Conservation (phyloP, 805 yeast species). For the Ogataea pignaliae region DNA sequence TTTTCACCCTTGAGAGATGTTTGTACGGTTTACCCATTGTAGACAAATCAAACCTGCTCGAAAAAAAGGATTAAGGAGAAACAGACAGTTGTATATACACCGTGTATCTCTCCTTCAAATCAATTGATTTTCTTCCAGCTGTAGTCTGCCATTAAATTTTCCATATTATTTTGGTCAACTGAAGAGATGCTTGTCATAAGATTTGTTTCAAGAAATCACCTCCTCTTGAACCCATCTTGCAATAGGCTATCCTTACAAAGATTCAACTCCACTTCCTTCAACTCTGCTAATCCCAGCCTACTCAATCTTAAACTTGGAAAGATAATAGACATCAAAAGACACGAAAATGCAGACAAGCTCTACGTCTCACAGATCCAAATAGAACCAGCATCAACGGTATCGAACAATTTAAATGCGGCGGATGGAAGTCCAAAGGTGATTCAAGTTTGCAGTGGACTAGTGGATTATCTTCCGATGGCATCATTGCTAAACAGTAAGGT, state of each 20-base stretch:
- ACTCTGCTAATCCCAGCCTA: slow-evolving; percentile 18
- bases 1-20: too few species aligned
- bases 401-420: background rate
- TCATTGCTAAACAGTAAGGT: slow-evolving; percentile 38
- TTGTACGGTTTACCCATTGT: too few species aligned
- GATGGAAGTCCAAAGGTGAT: slow-evolving; percentile 11
- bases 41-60: too few species aligned
- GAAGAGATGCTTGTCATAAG: too few species aligned
- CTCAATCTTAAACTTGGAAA: slow-evolving; percentile 41
- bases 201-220: too few species aligned
- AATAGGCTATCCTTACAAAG: background rate
- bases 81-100: too few species aligned
- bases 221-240: background rate
- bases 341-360: slow-evolving; percentile 55
- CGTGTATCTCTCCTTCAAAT: too few species aligned
- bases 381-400: slow-evolving; percentile 3
- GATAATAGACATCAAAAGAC: slow-evolving; percentile 41
- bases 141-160: too few species aligned
- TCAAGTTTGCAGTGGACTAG: slow-evolving; percentile 60
- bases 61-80: too few species aligned
- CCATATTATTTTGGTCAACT: too few species aligned
- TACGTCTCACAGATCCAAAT: slow-evolving; percentile 50
- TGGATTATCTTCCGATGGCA: slow-evolving; percentile 36
- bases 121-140: too few species aligned
- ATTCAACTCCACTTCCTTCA: slow-evolving; percentile 1